Evolutionary conservation across 768 basidiomycete genomes (phyloP), one percentile per base, ranked within the genome.

Genomic region (Rhizopogon salebrosus): DNA sequence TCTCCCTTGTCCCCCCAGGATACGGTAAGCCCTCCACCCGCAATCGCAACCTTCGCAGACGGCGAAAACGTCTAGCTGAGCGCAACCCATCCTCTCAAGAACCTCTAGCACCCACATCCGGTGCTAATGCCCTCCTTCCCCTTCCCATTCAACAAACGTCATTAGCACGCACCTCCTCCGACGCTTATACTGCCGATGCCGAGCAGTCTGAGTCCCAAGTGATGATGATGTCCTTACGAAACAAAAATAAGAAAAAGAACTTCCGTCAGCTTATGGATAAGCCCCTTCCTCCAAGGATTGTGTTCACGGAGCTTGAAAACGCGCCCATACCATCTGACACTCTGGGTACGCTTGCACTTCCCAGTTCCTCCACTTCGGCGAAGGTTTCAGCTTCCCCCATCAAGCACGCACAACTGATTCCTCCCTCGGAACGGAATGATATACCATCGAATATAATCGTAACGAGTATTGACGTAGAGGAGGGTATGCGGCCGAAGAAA

Each of bases 191-290:
- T 37, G 54, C 52, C 56, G 59, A 53, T 52, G 63, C 13, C 1
- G 14, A 40, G 54, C 74, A 41, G 63, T 54, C 55, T 8, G 41
- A 29, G 6, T 29, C 39, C 20, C 36, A 38, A 22, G 26, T 38
- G 1, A 40, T 50, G 13, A 42, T 10, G 38, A 71, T 79, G 38
- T 80, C 80, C 0, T 66, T 88, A 20, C 74, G 79, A 40, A 89
- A 87, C 64, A 89, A 87, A 67, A 89, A 88, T 66, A 90, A 89
- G 65, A 80, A 78, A 41, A 84, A 80, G 53, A 82, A 81, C 18
- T 88, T 85, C 67, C 82, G 77, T 59, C 71, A 78, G 45, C 69
- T 78, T 6, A 73, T 84, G 65, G 57, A 67, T 43, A 68, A 36
- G 63, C 74, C 49, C 48, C 74, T 65, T 57, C 75, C 65, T 31